These are phyloP conservation scores for Leishmania tropica DNA, from an alignment of 208 protist genomes.

Conservation along the genomic window DNA sequence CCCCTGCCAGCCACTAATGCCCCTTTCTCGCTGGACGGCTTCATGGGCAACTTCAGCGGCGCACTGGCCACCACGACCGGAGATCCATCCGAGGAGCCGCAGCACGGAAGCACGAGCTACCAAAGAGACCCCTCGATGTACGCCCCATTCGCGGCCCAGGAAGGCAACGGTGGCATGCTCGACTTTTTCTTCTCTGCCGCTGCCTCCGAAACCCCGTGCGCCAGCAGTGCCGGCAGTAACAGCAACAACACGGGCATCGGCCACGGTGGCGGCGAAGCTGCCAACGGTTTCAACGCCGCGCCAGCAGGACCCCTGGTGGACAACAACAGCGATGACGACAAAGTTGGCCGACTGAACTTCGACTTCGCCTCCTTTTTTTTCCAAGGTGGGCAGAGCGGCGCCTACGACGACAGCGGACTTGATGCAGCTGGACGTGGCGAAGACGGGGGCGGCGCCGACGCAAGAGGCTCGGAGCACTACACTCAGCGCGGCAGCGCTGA, in stretches of 20 bases:
- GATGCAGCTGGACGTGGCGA: neutral
- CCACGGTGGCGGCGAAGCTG: neutral
- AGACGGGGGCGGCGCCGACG: neutral
- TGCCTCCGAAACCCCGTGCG: neutral
- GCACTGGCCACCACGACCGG: neutral
- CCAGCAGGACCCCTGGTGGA: neutral
- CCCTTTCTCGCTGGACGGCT: conserved; percentile 23
- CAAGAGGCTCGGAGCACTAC: neutral
- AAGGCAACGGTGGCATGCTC: conserved; percentile 1
- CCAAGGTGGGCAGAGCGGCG: neutral
- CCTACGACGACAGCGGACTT: neutral
- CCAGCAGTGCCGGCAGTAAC: neutral
- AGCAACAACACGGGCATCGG: neutral
- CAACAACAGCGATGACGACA: neutral
- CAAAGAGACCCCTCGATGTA: neutral
- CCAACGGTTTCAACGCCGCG: neutral
- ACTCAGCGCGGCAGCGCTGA: neutral
- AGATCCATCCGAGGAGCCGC: neutral
- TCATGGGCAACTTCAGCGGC: conserved; percentile 17
- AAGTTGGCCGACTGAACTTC: conserved; percentile 1
- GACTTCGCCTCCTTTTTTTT: conserved; percentile 34
- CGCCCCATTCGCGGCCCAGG: neutral
- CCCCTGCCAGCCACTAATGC: neutral
- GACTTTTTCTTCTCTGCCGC: conserved; percentile 16
- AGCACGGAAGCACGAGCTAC: too few species aligned